Conservation (phyloP, 139 green algal genomes). For the Desmodesmus armatus region DNA sequence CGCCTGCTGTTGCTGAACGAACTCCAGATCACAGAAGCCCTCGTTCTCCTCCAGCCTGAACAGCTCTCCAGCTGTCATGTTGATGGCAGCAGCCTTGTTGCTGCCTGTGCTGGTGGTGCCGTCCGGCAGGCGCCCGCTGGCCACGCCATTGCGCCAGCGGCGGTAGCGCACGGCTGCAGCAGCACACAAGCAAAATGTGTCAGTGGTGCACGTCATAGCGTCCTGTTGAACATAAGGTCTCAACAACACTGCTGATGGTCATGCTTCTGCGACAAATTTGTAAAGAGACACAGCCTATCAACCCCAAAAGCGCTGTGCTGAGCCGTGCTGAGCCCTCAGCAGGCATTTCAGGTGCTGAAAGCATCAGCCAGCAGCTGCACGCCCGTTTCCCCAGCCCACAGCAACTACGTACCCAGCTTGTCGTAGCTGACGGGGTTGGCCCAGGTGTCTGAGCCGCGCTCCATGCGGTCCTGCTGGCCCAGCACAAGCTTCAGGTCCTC, state of each 20-base stretch:
- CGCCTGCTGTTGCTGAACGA: neutral
- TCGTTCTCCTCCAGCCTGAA: constrained; percentile 47
- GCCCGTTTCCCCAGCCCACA: too few relatives aligned
- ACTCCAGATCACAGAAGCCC: constrained; percentile 19
- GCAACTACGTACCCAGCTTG: too few relatives aligned
- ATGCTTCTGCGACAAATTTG: too few relatives aligned
- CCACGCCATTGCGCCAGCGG: constrained; percentile 37
- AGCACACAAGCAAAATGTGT: neutral
- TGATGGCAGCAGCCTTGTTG: neutral
- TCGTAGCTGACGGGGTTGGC: constrained; percentile 94
- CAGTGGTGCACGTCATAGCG: neutral
- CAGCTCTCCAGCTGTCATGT: constrained; percentile 46
- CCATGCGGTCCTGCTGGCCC: constrained; percentile 96
- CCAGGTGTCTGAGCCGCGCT: constrained; percentile 91
- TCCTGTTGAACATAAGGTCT: too few relatives aligned
- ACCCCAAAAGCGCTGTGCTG: too few relatives aligned
- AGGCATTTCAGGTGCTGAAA: constrained; percentile 28
- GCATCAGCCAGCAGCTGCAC: constrained; percentile 95
- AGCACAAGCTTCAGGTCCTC: constrained; percentile 96
- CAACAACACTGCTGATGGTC: too few relatives aligned
- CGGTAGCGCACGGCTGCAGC: constrained; percentile 10
- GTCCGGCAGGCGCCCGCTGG: constrained; percentile 14
- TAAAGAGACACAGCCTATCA: too few relatives aligned
- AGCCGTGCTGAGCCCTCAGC: neutral
- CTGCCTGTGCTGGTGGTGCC: constrained; percentile 16